These are phyloP conservation scores for Arthrobotrys sphaeroides DNA, from an alignment of 2,329 filamentous ascomycete species.

Conservation along the genomic window DNA sequence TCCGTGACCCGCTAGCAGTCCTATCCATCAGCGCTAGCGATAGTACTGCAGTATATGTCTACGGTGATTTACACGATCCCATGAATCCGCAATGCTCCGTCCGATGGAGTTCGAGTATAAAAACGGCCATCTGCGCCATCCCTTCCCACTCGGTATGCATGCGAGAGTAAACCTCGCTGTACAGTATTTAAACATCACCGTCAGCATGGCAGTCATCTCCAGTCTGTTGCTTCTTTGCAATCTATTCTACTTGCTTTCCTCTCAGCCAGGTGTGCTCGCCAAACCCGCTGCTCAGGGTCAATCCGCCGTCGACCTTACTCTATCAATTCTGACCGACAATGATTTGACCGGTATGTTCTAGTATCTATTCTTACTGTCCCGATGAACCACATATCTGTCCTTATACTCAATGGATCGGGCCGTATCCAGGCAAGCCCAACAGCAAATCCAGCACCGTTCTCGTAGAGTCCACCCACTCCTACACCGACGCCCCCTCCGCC, in stretches of 20 bases:
- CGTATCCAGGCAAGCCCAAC: conserved; percentile 19
- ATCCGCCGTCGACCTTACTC: conserved; percentile 11
- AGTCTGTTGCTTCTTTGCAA: not conserved
- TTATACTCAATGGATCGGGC: too few species aligned
- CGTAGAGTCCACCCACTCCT: conserved; percentile 26
- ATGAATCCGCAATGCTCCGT: not conserved
- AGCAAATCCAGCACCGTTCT: conserved; percentile 14
- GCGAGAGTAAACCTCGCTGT: not conserved
- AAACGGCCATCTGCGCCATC: not conserved
- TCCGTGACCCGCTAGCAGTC: too few species aligned
- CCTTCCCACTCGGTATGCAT: not conserved
- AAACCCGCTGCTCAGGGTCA: not conserved
- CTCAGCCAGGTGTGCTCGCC: not conserved
- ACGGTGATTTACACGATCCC: not conserved
- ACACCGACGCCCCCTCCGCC: conserved; percentile 1
- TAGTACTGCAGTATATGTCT: too few species aligned
- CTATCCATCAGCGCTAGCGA: too few species aligned
- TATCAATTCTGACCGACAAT: conserved; percentile 28
- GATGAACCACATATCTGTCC: too few species aligned
- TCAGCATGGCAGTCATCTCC: not conserved
- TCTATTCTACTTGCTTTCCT: not conserved
- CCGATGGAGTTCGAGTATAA: not conserved
- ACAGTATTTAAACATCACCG: not conserved
- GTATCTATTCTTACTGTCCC: too few species aligned
- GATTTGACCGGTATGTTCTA: conserved; percentile 15